Evolutionary conservation across 495 filamentous ascomycete genomes (phyloP), one percentile per base, ranked within the genome.

Genomic region (Thermochaetoides thermophila): DNA sequence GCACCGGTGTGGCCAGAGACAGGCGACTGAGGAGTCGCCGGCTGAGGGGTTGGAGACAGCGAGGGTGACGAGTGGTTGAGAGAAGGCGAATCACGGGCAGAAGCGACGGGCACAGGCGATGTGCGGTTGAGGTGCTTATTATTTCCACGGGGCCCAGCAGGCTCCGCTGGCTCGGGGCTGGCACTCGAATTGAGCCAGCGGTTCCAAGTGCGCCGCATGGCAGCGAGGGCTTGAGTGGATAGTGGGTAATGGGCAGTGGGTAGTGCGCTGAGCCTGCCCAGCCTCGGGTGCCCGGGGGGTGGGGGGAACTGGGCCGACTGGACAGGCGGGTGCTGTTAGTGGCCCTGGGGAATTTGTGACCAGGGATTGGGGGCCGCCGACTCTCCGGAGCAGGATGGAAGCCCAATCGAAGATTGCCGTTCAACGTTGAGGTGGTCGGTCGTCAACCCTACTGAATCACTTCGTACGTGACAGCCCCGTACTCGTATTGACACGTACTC

Each of bases 1-100:
- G n/a, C n/a, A n/a, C 37, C 42, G 40, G 44, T 41, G 42, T 56
- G 59, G 46, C 50, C 49, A 40, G 55, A 48, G 43, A 43, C 45
- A 20, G 57, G 45, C 16, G 49, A 51, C 19, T 27, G 26, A 12
- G 53, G 53, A 14, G 53, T 65, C 27, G 55, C 50, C 38, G 63
- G 63, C 44, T 64, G 51, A 7, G 53, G 49, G 24, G 47, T 49
- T 23, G 50, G 44, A 4, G 54, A 55, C 38, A 45, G 47, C 33
- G 53, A 57, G 39, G 38, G 49, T 27, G 45, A 38, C 23, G 48
- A 52, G 49, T 57, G 38, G 45, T 44, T 43, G 33, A 49, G 8
- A 20, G 47, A 50, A 38, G 52, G 52, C 40, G 52, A 53, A 45
- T 45, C 35, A 40, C 35, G 17, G 26, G 38, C 41, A 37, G 37